Percentiles rank a stretch among this genome's conserved stretches.
Evolutionary conservation across 129 eudicot species (phyloP).

Genomic region (Dittrichia graveolens): DNA sequence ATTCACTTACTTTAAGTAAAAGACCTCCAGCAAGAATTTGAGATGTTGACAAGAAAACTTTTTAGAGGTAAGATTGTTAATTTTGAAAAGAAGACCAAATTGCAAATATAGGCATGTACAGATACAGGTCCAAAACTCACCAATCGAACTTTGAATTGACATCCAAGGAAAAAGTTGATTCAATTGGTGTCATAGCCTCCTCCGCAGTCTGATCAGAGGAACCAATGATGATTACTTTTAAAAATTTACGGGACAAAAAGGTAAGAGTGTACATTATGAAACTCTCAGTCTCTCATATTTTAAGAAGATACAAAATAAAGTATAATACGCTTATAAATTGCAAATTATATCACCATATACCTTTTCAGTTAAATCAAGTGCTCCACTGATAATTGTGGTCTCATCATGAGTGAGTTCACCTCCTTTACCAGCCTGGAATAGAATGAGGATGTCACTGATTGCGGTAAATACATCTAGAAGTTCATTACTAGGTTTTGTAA

Average conservation of each 20-base stretch:
- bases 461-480: neutral
- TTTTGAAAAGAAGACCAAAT: constrained; percentile 14
- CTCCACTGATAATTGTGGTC: constrained; percentile 97
- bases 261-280: neutral
- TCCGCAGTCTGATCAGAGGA: constrained; percentile 72
- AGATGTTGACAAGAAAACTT: neutral
- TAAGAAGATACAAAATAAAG: constrained; percentile 2
- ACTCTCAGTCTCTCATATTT: neutral
- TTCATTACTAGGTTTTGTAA: constrained; percentile 1
- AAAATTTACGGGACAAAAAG: constrained; percentile 1
- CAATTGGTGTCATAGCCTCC: constrained; percentile 99
- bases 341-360: constrained; percentile 39
- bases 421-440: constrained; percentile 88
- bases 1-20: constrained; percentile 5
- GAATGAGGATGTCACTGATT: constrained; percentile 17
- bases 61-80: constrained; percentile 21
- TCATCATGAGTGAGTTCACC: constrained; percentile 99
- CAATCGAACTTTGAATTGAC: constrained; percentile 93
- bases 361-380: constrained; percentile 96
- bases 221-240: constrained; percentile 14
- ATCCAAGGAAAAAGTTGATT: constrained; percentile 96
- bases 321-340: neutral
- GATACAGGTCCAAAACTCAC: constrained; percentile 45
- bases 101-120: constrained; percentile 6
- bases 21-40: neutral